Evolutionary conservation across 768 basidiomycete species (phyloP), one percentile per base, ranked within the genome.

Genomic region (Hortiboletus flavorubellus): DNA sequence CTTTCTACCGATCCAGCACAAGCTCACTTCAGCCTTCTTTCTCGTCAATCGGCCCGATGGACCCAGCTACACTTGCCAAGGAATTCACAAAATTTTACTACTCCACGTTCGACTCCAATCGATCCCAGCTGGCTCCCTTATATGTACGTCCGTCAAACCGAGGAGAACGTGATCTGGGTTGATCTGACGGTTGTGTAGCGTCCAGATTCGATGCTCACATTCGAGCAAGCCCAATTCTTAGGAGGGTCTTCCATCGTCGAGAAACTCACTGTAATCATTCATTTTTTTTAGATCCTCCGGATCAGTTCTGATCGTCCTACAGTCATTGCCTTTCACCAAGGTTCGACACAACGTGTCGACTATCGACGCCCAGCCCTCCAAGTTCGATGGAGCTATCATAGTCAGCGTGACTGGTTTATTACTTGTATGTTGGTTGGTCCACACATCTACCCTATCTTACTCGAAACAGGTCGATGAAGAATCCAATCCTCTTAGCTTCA

Each of bases 371-470:
- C 97, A 98, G 70, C 96, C 95, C 2, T 90, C 94, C 2, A 79
- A 80, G 6, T 71, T 75, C 2, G 62, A 72, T 8, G 67, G 79
- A 10, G 79, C 84, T 1, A 70, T 89, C 50, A 67, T 92, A 46
- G 92, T 98, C 54, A 84, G 85, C 68, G 93, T 98, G 18, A 97
- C 94, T n/a, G 96, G 96, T 10, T 39, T n/a, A 1, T 39, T 98
- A 37, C 35, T 87, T 44, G 95, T 91, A 61, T 59, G 84, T 74
- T 39, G 4, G 2, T 33, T 23, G 5, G 38, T 41, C 38, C 35
- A 35, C 18, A 29, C 49, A 31, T 41, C 30, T 48, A 38, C 3
- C 45, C 18, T 55, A 44, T 44, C 56, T 55, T 6, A 60, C 42
- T 31, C 45, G 43, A 47, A 50, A 34, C 61, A 93, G 91, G 84